Percentiles rank a stretch among this genome's conserved stretches.
These are phyloP conservation scores for Candida insectalens DNA, from an alignment of 805 yeast species.

Conservation along the genomic window DNA sequence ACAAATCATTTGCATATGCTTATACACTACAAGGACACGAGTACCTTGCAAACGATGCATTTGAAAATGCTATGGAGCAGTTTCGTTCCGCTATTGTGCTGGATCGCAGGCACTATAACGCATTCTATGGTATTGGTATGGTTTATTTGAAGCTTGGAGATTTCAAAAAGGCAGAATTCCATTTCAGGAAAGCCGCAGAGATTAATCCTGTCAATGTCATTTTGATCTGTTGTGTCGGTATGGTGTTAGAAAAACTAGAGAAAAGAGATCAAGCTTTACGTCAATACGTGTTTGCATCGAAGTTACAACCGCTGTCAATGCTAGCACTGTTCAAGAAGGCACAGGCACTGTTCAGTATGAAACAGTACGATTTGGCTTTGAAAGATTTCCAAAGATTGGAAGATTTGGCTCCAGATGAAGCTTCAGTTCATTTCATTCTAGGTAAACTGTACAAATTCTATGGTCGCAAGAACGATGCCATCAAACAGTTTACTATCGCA, in stretches of 20 bases:
- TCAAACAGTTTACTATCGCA: conserved; percentile 81
- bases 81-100: conserved; percentile 70
- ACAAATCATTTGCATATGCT: conserved; percentile 68
- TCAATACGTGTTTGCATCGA: conserved; percentile 76
- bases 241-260: conserved; percentile 74
- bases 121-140: conserved; percentile 94
- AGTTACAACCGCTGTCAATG: conserved; percentile 77
- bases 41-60: conserved; percentile 76
- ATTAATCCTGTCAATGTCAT: conserved; percentile 89
- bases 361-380: conserved; percentile 62
- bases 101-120: conserved; percentile 84
- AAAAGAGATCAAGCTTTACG: conserved; percentile 62
- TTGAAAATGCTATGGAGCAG: conserved; percentile 77
- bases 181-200: conserved; percentile 76
- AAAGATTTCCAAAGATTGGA: conserved; percentile 64
- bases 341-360: conserved; percentile 63
- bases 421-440: conserved; percentile 80
- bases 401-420: conserved; percentile 86
- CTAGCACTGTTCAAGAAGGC: conserved; percentile 85
- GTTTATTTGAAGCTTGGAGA: conserved; percentile 83
- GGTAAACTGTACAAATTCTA: conserved; percentile 80
- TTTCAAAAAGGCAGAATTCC: conserved; percentile 71
- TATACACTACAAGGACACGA: conserved; percentile 94
- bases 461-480: conserved; percentile 66
- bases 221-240: conserved; percentile 86